Percentiles rank a stretch among this genome's conserved stretches.
phyloP scores from a whole-genome alignment of 208 protist species.

The Naegleria gruberi region DNA sequence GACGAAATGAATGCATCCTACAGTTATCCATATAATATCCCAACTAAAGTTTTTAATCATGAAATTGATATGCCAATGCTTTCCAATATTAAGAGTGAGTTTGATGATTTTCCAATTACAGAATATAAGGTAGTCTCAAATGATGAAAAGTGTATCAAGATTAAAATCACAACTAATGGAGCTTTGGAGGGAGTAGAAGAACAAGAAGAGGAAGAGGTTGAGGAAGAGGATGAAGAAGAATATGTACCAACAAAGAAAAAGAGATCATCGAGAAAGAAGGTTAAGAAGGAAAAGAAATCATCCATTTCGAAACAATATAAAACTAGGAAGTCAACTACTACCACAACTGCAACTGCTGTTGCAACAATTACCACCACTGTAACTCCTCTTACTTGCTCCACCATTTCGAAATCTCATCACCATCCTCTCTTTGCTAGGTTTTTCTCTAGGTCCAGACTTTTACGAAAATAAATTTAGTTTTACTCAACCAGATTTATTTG shows the following conservation, averaged over 20 bases:
- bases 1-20: neutral
- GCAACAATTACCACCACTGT: neutral
- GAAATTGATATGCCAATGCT: neutral
- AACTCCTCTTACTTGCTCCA: neutral
- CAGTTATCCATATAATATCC: neutral
- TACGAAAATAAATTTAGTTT: neutral
- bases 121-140: neutral
- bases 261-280: neutral
- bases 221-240: neutral
- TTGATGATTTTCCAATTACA: too few species aligned
- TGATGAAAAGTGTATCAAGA: neutral
- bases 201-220: neutral
- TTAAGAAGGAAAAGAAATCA: neutral
- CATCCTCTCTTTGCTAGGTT: neutral
- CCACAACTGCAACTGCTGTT: neutral
- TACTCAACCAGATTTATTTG: neutral
- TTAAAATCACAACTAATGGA: neutral
- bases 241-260: conserved; percentile 2
- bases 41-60: neutral
- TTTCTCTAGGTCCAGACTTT: neutral
- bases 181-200: neutral
- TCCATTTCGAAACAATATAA: neutral
- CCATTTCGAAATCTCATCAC: neutral
- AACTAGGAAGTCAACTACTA: neutral
- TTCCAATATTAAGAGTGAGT: neutral